Evolutionary conservation across 805 yeast species (phyloP).

Genomic region (Metschnikowia noctiluminum): DNA sequence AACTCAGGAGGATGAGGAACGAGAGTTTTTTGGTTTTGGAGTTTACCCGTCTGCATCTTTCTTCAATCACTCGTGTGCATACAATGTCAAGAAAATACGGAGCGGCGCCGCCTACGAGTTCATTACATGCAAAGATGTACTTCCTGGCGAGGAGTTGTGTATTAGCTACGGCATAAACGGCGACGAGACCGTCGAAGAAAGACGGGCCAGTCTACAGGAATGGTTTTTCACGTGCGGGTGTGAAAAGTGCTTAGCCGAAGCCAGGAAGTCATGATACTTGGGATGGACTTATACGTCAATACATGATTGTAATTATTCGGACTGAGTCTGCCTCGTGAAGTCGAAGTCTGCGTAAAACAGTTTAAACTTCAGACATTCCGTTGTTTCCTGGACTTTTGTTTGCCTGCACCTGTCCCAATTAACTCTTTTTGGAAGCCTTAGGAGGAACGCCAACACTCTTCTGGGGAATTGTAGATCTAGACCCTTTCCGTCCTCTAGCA

Average conservation of each 20-base stretch:
- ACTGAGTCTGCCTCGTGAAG: conserved; percentile 31
- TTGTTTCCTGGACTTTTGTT: conserved; percentile 54
- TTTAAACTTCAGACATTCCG: conserved; percentile 64
- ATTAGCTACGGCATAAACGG: conserved; percentile 58
- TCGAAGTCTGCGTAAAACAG: conserved; percentile 52
- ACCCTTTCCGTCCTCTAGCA: conserved; percentile 26
- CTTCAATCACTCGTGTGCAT: conserved; percentile 64
- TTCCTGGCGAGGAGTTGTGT: conserved; percentile 48
- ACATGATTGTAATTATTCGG: neutral
- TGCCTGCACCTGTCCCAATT: conserved; percentile 81
- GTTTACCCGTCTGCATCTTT: conserved; percentile 62
- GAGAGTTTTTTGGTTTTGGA: conserved; percentile 57
- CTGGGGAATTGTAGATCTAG: conserved; percentile 85
- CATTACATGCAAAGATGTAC: conserved; percentile 38
- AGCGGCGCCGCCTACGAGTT: conserved; percentile 38
- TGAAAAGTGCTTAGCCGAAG: conserved; percentile 33
- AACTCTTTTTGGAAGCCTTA: conserved; percentile 57
- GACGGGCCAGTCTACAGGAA: conserved; percentile 42
- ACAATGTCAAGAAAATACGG: conserved; percentile 46
- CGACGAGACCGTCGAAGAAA: conserved; percentile 35
- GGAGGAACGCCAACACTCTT: conserved; percentile 63
- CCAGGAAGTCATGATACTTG: neutral
- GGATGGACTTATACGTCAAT: no score
- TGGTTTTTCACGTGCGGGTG: conserved; percentile 65
- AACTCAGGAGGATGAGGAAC: conserved; percentile 38